Evolutionary conservation across 164 flowering plant genomes (phyloP).

Genomic region (Sedum album): DNA sequence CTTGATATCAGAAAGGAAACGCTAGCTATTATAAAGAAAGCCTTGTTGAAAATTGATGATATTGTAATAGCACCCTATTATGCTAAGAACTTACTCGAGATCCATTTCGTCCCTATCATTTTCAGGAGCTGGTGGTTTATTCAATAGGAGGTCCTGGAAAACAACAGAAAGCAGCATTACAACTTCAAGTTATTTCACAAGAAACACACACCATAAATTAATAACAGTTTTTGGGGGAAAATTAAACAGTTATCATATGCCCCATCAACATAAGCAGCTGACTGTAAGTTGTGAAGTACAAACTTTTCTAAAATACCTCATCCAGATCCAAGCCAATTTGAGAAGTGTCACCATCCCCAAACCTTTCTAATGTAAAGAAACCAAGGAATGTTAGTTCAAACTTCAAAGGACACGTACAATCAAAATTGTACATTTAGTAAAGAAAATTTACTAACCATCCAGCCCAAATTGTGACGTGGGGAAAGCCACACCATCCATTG

Average conservation of each 20-base stretch:
- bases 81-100: conserved; percentile 32
- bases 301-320: conserved; percentile 46
- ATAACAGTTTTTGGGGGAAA: neutral
- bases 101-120: conserved; percentile 21
- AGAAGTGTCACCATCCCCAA: conserved; percentile 94
- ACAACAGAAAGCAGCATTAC: conserved; percentile 9
- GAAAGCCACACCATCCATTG: conserved; percentile 76
- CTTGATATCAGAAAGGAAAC: neutral
- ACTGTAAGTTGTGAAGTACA: neutral
- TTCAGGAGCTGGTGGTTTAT: conserved; percentile 44
- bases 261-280: neutral
- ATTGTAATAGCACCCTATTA: neutral
- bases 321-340: conserved; percentile 83
- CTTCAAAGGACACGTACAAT: neutral
- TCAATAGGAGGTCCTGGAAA: conserved; percentile 55
- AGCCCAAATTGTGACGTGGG: conserved; percentile 89
- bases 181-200: neutral
- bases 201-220: neutral
- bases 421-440: neutral
- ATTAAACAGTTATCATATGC: neutral
- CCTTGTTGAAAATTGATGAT: neutral
- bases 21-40: neutral
- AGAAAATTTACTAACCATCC: conserved; percentile 60
- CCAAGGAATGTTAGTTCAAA: conserved; percentile 11
- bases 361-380: conserved; percentile 53